These are phyloP conservation scores for Acidomyces sp. DNA, from an alignment of 495 filamentous ascomycete species.

Conservation along the genomic window DNA sequence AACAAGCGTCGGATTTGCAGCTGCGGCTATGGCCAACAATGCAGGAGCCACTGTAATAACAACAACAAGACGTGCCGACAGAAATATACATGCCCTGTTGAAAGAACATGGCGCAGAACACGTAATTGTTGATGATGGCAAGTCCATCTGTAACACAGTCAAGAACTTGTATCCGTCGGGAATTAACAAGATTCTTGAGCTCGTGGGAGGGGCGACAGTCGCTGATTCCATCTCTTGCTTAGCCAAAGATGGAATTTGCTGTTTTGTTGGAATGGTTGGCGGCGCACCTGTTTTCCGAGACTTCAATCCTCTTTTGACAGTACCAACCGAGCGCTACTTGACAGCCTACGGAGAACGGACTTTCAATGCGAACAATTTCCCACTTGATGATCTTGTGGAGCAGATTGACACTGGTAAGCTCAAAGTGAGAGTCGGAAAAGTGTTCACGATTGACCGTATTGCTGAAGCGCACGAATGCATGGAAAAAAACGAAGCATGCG, in stretches of 20 bases:
- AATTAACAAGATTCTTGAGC: slow-evolving; percentile 39
- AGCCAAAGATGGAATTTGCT: slow-evolving; percentile 32
- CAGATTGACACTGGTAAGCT: slow-evolving; percentile 27
- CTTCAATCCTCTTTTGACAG: neutral
- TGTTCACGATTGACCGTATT: slow-evolving; percentile 40
- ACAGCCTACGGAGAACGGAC: slow-evolving; percentile 33
- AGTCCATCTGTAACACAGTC: slow-evolving; percentile 11
- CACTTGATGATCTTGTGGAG: slow-evolving; percentile 33
- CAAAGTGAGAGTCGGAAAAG: slow-evolving; percentile 34
- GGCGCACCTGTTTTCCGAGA: slow-evolving; percentile 16
- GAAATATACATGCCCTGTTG: slow-evolving; percentile 25
- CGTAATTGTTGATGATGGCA: slow-evolving; percentile 33
- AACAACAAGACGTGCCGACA: slow-evolving; percentile 31
- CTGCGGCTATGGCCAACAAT: slow-evolving; percentile 35
- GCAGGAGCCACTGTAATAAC: slow-evolving; percentile 28
- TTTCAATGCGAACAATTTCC: slow-evolving; percentile 34
- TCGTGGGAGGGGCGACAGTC: slow-evolving; percentile 32
- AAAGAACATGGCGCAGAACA: slow-evolving; percentile 31
- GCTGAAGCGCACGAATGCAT: slow-evolving; percentile 33
- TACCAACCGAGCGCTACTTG: slow-evolving; percentile 16
- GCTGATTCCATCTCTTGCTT: slow-evolving; percentile 34
- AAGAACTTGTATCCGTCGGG: slow-evolving; percentile 22
- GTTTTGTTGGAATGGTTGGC: slow-evolving; percentile 39
- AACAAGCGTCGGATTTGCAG: slow-evolving; percentile 36
- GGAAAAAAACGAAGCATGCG: slow-evolving; percentile 22